These are phyloP conservation scores for Rosa chinensis DNA, from an alignment of 306 rosid species.

Conservation along the genomic window DNA sequence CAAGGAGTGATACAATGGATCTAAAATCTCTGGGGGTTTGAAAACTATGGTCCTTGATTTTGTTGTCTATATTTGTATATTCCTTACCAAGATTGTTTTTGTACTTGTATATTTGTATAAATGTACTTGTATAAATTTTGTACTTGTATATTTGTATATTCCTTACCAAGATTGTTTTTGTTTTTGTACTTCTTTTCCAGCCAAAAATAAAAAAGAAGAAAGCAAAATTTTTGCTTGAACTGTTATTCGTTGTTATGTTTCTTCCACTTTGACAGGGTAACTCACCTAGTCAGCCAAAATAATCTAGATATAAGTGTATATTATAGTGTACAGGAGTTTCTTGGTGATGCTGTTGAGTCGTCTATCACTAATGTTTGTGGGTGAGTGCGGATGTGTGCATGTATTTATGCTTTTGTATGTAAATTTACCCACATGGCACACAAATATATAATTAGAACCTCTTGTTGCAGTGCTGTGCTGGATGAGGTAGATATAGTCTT, in stretches of 20 bases:
- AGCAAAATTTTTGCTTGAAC: too few species aligned
- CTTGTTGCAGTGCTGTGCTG: constrained; percentile 68
- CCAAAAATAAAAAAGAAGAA: too few species aligned
- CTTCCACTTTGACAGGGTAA: neutral
- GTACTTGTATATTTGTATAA: neutral
- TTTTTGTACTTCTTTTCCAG: too few species aligned
- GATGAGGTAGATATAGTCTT: constrained; percentile 92
- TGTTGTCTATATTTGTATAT: neutral
- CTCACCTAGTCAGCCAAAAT: neutral
- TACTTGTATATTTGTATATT: too few species aligned
- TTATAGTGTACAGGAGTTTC: neutral
- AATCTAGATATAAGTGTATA: neutral
- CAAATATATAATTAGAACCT: constrained; percentile 17
- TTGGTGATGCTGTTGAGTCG: constrained; percentile 1
- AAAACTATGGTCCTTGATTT: neutral
- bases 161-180: too few species aligned
- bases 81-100: neutral
- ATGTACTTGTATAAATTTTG: too few species aligned
- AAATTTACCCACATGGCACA: neutral
- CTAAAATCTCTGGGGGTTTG: neutral
- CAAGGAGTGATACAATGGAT: neutral
- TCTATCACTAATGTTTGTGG: neutral
- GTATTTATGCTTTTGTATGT: neutral
- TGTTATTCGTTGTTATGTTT: neutral
- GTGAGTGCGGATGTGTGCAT: constrained; percentile 3